Conservation (phyloP, 139 green algal genomes). For the Chlorella sp. region DNA sequence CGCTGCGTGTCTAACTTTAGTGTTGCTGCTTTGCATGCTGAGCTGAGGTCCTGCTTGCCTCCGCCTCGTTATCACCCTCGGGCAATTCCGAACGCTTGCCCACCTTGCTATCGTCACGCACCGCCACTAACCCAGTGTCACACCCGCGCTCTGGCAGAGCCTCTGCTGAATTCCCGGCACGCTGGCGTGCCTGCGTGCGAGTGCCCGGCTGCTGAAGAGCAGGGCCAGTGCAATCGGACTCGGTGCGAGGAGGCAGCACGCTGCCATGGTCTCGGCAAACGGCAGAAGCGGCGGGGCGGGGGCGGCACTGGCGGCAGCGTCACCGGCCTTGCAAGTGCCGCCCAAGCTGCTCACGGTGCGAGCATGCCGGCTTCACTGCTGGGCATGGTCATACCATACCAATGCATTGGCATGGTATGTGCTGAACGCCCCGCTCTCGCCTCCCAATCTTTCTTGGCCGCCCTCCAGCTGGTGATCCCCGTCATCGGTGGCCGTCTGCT, state of each 20-base stretch:
- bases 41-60: not conserved
- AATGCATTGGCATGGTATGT: not conserved
- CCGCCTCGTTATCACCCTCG: not conserved
- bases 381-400: too few species aligned
- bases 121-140: not conserved
- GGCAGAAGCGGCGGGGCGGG: not conserved
- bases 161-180: not conserved
- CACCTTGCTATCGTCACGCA: not conserved
- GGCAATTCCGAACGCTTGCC: not conserved
- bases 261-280: not conserved
- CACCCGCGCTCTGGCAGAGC: not conserved
- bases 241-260: not conserved
- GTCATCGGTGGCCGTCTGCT: constrained; percentile 43
- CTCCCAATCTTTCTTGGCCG: not conserved
- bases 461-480: constrained; percentile 57
- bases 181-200: not conserved
- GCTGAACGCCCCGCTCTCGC: not conserved
- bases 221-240: not conserved
- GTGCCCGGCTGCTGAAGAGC: not conserved
- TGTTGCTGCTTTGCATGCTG: not conserved
- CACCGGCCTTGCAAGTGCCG: not conserved
- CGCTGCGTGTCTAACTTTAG: not conserved
- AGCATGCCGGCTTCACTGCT: not conserved
- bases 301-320: not conserved
- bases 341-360: constrained; percentile 28